Evolutionary conservation across 768 basidiomycete species (phyloP).

Genomic region (Suillus placidus): DNA sequence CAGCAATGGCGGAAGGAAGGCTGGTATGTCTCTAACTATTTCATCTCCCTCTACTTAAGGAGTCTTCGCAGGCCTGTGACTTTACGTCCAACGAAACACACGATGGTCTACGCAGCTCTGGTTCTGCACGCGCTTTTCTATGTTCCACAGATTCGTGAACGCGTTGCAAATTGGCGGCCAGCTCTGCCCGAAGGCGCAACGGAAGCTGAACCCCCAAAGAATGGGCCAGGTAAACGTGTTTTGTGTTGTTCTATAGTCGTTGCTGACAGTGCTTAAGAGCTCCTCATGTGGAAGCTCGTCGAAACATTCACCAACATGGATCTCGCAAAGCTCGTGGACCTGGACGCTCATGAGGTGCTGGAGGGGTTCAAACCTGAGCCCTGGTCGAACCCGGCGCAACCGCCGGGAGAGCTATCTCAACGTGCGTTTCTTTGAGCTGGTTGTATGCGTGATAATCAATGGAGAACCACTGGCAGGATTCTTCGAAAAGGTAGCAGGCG

Average conservation of each 20-base stretch:
- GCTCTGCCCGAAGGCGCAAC: constrained; percentile 18
- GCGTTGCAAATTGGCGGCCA: constrained; percentile 42
- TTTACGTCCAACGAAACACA: constrained; percentile 56
- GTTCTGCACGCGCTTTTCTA: constrained; percentile 58
- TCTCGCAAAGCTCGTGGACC: constrained; percentile 57
- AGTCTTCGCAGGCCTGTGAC: constrained; percentile 62
- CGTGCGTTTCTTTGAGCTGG: constrained; percentile 31
- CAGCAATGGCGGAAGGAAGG: constrained; percentile 57
- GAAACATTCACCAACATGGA: constrained; percentile 76
- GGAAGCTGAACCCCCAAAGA: constrained; percentile 30
- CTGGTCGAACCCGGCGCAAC: constrained; percentile 38
- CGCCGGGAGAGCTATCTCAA: constrained; percentile 46
- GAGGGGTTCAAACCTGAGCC: constrained; percentile 47
- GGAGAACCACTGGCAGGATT: constrained; percentile 50
- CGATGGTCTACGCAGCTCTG: constrained; percentile 61
- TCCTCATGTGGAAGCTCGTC: constrained; percentile 54
- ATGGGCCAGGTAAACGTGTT: constrained; percentile 40
- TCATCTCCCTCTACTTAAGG: constrained; percentile 6
- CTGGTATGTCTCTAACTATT: constrained; percentile 44
- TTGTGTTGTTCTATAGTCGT: neutral
- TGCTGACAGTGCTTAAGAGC: constrained; percentile 25
- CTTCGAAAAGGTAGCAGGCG: constrained; percentile 42
- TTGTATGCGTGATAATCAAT: neutral
- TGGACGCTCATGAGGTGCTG: constrained; percentile 55
- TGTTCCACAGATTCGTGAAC: constrained; percentile 68